A percentile compares a stretch with the other conserved stretches of the same genome.
These are phyloP conservation scores for Keithomyces neogunnii DNA, from an alignment of 2,329 filamentous ascomycete genomes.

Conservation along the genomic window DNA sequence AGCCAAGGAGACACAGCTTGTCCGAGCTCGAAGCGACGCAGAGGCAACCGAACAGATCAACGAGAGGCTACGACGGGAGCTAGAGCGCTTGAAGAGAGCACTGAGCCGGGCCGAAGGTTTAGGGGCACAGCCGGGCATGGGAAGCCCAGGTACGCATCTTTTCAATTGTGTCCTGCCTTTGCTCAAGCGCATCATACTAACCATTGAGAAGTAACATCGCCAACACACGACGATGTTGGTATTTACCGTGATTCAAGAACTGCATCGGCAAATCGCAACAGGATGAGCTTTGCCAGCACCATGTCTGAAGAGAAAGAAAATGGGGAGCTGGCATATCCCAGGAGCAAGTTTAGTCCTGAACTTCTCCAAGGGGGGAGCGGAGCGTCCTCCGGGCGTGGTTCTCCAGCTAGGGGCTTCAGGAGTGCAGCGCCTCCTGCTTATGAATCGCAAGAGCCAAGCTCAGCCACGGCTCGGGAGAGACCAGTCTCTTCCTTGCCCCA, in stretches of 20 bases:
- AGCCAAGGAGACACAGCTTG: slow-evolving; percentile 94
- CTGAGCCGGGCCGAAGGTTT: slow-evolving; percentile 53
- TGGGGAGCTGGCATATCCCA: slow-evolving; percentile 38
- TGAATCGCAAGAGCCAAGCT: slow-evolving; percentile 22
- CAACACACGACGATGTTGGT: slow-evolving; percentile 48
- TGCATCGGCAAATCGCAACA: slow-evolving; percentile 34
- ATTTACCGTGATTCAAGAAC: slow-evolving; percentile 47
- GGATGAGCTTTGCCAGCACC: slow-evolving; percentile 55
- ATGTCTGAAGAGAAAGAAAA: slow-evolving; percentile 75
- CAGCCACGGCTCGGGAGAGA: slow-evolving; percentile 20
- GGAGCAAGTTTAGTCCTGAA: slow-evolving; percentile 48
- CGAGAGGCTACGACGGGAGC: slow-evolving; percentile 75
- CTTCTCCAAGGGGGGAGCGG: slow-evolving; percentile 41
- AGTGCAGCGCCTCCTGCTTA: slow-evolving; percentile 24
- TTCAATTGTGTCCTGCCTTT: neutral
- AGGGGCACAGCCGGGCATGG: slow-evolving; percentile 26
- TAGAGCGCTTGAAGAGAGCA: slow-evolving; percentile 89
- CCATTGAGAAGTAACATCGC: slow-evolving; percentile 35
- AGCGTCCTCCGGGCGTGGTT: slow-evolving; percentile 47
- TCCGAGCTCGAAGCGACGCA: slow-evolving; percentile 81
- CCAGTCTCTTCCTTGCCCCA: slow-evolving; percentile 28
- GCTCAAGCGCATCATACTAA: slow-evolving; percentile 6
- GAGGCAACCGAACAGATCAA: slow-evolving; percentile 83
- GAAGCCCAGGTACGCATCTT: slow-evolving; percentile 25
- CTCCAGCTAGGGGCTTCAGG: slow-evolving; percentile 48